Evolutionary conservation across 2,329 filamentous ascomycete species (phyloP), one percentile per base, ranked within the genome.

Genomic region (Diaporthe capsici): DNA sequence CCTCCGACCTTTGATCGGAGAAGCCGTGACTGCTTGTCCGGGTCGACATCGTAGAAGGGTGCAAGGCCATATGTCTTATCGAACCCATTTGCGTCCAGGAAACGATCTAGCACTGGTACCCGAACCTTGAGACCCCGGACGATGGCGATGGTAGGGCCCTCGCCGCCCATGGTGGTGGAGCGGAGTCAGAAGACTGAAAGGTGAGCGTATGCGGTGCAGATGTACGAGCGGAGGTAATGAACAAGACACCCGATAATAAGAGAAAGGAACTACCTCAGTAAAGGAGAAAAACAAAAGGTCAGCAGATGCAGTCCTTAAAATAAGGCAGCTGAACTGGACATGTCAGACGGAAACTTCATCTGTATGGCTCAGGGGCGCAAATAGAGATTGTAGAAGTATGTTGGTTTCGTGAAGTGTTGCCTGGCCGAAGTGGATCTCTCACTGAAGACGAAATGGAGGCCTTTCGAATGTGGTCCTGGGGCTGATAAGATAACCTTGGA

Each of bases 21-120:
- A 28, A 74, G 25, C 44, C 5, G 31, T 12, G 72, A 74, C 28
- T 47, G 63, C 31, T 71, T 25, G 53, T 74, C 72, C 17, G 72
- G 72, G 55, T 74, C 63, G 28, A 61, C 25, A 25, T 58, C 12
- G 72, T 74, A 70, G 65, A 71, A 71, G 8, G 72, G 72, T 25
- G 65, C 63, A 8, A 58, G 20, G 39, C 72, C 72, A 22, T 60
- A 70, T 20, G 72, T 74, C 53, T 74, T 53, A 42, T 67, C 61
- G n/a, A 75, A 34, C 42, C 31, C 47, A 7, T 73, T 70, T n/a
- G 51, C 74, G 8, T 9, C 44, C 4, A 65, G 51, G 60, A 72
- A 75, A n/a, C 37, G 39, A 25, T 53, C 74, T n/a, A 68, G 53
- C 15, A 61, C 9, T 10, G 74, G n/a, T 20, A 68, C 53, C 8